Base-by-base conservation (phyloP, 208 protist genomes). In the Trypanosoma theileri region DNA sequence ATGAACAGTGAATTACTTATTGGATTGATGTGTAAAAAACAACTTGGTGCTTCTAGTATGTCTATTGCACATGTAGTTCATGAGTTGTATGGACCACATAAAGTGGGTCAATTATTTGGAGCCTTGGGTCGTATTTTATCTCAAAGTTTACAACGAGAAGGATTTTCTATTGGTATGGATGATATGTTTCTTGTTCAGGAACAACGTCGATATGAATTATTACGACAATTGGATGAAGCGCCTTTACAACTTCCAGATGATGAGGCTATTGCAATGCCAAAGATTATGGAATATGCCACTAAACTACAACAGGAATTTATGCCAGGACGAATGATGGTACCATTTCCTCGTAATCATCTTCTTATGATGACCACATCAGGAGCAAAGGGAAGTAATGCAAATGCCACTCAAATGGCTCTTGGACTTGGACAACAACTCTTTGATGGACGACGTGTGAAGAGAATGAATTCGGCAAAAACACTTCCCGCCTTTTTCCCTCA, bases 351-450 rank as follows among this genome's bases (percentile, higher is more conserved):
- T 0, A 99, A 99, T 83, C 94, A 98, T 77, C 91, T 99, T 56
- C 84, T 98, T 4, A 73, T 99, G 50, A 99, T 99, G 98, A 99
- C 98, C 40, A 77, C 90, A 45, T 98, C 98, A 17, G 98, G 98
- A 75, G 98, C 98, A n/a, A 99, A 99, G 79, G 98, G 98, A 64
- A 98, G 89, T 59, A 93, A 93, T 66, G 98, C 99, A n/a, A 99
- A 99, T 80, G 84, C 96, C 10, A 98, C 97, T 13, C 98, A 99
- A 79, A 99, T 99, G 83, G 86, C 95, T 7, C 92, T 98, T 9
- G 82, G 88, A 1, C 80, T 97, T 40, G 98, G 98, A 26, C 98
- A 99, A 85, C 98, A 99, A 80, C 93, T 98, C 46, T 97, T 99
- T 24, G 98, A 99, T 73, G 98, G 98, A 17, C 89, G 95, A n/a